Evolutionary conservation across 2,329 filamentous ascomycete genomes (phyloP).

Genomic region (Beauveria pseudobassiana): DNA sequence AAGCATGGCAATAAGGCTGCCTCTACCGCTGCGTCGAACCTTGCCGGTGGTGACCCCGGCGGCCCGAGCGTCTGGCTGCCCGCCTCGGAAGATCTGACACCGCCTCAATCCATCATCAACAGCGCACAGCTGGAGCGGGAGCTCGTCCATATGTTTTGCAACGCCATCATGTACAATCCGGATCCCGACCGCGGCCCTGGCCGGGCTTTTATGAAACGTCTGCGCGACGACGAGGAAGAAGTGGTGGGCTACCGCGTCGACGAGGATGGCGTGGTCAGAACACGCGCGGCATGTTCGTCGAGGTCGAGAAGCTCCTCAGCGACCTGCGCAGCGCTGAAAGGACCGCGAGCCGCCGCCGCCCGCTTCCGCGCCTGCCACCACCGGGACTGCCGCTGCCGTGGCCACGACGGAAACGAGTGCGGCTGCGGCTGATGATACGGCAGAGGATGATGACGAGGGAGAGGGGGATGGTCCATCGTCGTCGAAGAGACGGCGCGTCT

Average conservation of each 20-base stretch:
- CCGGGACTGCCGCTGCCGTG: neutral
- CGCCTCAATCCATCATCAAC: constrained; percentile 87
- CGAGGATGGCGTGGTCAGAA: constrained; percentile 82
- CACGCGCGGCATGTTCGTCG: constrained; percentile 80
- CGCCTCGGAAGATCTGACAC: constrained; percentile 67
- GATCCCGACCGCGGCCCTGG: constrained; percentile 68
- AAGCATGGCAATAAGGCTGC: constrained; percentile 63
- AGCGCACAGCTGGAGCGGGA: constrained; percentile 88
- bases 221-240: constrained; percentile 36
- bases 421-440: constrained; percentile 31
- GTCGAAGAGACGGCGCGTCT: constrained; percentile 29
- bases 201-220: constrained; percentile 46
- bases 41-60: constrained; percentile 52
- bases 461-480: constrained; percentile 30
- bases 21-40: constrained; percentile 49
- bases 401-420: constrained; percentile 11
- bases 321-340: constrained; percentile 70
- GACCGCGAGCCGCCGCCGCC: constrained; percentile 32
- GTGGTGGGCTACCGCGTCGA: constrained; percentile 58
- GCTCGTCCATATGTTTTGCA: constrained; percentile 92
- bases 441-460: constrained; percentile 43
- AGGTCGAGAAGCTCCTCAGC: constrained; percentile 71
- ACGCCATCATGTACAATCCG: constrained; percentile 97
- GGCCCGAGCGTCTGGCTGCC: constrained; percentile 56
- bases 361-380: neutral